Base-by-base conservation (phyloP, 2,329 filamentous ascomycete species). In the Tolypocladium capitatum region DNA sequence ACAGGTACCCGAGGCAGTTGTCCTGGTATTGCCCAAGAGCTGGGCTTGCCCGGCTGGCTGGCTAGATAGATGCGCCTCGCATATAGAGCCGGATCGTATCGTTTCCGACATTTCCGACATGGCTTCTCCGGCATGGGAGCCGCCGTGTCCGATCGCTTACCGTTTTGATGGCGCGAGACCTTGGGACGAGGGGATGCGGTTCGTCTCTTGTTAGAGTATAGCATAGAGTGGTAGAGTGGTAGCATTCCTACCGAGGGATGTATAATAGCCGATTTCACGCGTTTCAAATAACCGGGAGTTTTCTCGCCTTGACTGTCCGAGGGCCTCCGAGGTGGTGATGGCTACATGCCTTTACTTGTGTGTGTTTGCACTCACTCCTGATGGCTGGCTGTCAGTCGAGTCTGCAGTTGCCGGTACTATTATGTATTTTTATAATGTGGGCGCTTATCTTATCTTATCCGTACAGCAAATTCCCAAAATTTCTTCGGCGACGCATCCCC, bases 201-300 rank as follows among this genome's bases (percentile, higher is more conserved):
- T 43, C 45, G 31, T 49, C 43, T 48, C 43, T 49, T 49, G 48
- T 52, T 51, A 51, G 49, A 49, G 48, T 49, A 55, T 51, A 54
- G 46, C 51, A 58, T 58, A 53, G 53, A 54, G 51, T 33, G 52
- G 49, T 47, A 52, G 51, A 50, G 33, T 48, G 46, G 51, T 49
- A 53, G 51, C 48, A 46, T 49, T 49, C 48, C 51, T 49, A 49
- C 49, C 51, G 41, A 52, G 52, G 56, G 54, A 53, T 62, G 60
- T 61, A 62, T 56, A 58, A 58, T 61, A 60, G 57, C 59, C 52
- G 49, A 50, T 56, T 56, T 60, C 33, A 38, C 48, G 41, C 38
- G 41, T 53, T 48, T 47, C 33, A 49, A 48, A 48, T 53, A 50
- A 49, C 51, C 30, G 33, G 28, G 30, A 42, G 41, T 45, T 49